Evolutionary conservation across 768 basidiomycete species (phyloP), one percentile per base, ranked within the genome.

Genomic region (Termitomyces sp.): DNA sequence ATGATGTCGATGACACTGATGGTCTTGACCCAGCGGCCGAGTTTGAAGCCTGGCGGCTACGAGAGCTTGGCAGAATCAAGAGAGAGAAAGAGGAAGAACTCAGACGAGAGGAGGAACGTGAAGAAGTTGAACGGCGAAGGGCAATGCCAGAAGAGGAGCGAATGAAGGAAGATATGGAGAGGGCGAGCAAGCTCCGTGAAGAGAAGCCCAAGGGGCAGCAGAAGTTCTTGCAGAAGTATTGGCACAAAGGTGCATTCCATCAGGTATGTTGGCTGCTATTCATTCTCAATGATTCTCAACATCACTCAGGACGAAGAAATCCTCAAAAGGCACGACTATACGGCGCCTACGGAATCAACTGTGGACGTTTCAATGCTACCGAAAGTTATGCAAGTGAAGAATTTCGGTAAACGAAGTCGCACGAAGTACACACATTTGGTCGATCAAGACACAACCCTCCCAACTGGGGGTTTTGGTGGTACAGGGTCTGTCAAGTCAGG

Each of bases 221-320:
- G 68, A 91, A 85, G 67, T 98, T 98, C 73, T 71, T 98, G 60
- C 94, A 98, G 70, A 98, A 97, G 72, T 99, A 97, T 69, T 98
- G 94, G 86, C 97, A 99, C 76, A 98, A 96, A 72, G 97, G 97
- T 64, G 97, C 96, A 58, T 99, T 98, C 78, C 94, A 97, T 70
- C 92, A 95, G 82, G 94, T 91, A 57, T 33, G 64, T 66, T 11
- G 42, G 37, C 30, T 56, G 11, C 14, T 35, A 38, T 37, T 21
- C 11, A 11, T 30, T n/a, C 11, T 28, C n/a, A 8, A 30, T 19
- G 23, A n/a, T 41, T 6, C 38, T 43, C 28, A 31, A 28, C 31
- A 11, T 19, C 15, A 9, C 10, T 19, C 45, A 69, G 94, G 96
- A 98, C 69, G 84, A 86, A 55, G 94, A 96, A 50, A 83, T 98